Base-by-base conservation (phyloP, 768 basidiomycete genomes). In the Kwoniella botswanensis region DNA sequence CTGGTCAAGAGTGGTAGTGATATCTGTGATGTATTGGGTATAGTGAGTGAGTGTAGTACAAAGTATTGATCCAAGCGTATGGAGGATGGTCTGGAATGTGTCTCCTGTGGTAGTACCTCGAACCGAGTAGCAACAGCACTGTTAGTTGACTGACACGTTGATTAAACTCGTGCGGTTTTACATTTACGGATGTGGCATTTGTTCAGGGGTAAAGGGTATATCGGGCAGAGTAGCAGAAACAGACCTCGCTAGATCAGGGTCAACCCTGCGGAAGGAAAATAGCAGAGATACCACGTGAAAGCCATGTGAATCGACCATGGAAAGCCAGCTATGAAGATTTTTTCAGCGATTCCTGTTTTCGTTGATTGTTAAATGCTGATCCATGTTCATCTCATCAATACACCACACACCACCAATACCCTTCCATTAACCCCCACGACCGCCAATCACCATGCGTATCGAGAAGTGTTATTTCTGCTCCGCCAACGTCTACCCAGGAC, bases 391-490 rank as follows among this genome's bases (percentile, higher is more conserved):
- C 18, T 18, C 44, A 46, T 46, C 44, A 18, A 13, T 46, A 46
- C 18, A 13, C 9, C 44, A 46, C 18, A 13, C 44, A 6, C 44
- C 44, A 46, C 18, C 44, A 1, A 46, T 46, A 46, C 44, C 18
- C 18, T 2, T 18, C 10, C 44, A 46, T 46, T 18, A 12, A 46
- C 44, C 44, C 44, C 3, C n/a, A 55, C 11, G 54, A 55, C 4
- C 13, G 13, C 29, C 35, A n/a, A 4, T 44, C 71, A 76, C 17
- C 53, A 95, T 97, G 94, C 89, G 94, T 79, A 91, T 98, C 74
- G 96, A 97, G 86, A 95, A 95, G 87, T 98, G 96, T 83, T 98
- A 96, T 83, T 98, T 99, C 84, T 99, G 96, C 86, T 97, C 94
- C 42, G 93, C 92, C 68, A 95, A 88, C 83, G 92, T 97, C 76